Percentiles rank a stretch among this genome's conserved stretches.
Conservation (phyloP, 495 filamentous ascomycete genomes). For the Aspergillus asperescens region DNA sequence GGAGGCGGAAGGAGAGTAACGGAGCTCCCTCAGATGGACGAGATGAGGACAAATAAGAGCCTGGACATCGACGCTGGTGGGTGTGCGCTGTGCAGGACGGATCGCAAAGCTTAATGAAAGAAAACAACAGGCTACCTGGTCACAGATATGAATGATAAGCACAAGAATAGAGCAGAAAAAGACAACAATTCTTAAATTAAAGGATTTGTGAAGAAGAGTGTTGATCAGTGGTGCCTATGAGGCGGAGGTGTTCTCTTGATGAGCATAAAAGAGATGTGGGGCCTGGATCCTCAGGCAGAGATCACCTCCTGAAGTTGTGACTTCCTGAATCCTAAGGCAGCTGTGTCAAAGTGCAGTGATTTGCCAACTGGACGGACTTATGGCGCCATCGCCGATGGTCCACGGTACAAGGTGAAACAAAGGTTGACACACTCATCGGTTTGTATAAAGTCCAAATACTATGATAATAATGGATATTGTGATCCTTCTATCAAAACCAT, state of each 20-base stretch:
- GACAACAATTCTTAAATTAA: background rate
- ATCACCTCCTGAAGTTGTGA: constrained; percentile 9
- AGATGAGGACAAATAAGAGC: constrained; percentile 22
- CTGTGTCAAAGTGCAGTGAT: background rate
- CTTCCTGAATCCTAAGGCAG: constrained; percentile 3
- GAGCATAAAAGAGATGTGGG: background rate
- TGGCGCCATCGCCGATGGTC: background rate
- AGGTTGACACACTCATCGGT: too few relatives aligned
- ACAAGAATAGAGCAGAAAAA: constrained; percentile 1
- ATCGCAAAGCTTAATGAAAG: background rate
- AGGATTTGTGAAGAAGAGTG: background rate
- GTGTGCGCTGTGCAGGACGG: too few relatives aligned
- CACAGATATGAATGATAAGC: constrained; percentile 6
- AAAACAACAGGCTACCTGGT: background rate
- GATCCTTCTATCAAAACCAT: too few relatives aligned
- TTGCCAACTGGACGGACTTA: constrained; percentile 3
- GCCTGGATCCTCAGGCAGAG: constrained; percentile 1
- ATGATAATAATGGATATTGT: too few relatives aligned
- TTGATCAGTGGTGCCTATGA: background rate
- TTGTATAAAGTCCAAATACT: too few relatives aligned
- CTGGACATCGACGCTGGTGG: constrained; percentile 36
- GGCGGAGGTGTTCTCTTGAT: background rate
- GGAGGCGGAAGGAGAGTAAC: background rate
- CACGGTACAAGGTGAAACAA: background rate
- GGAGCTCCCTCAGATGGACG: constrained; percentile 5